A percentile compares a stretch with the other conserved stretches of the same genome.
Conservation (phyloP, 2,329 filamentous ascomycete species). For the Leptographium lundbergii region DNA sequence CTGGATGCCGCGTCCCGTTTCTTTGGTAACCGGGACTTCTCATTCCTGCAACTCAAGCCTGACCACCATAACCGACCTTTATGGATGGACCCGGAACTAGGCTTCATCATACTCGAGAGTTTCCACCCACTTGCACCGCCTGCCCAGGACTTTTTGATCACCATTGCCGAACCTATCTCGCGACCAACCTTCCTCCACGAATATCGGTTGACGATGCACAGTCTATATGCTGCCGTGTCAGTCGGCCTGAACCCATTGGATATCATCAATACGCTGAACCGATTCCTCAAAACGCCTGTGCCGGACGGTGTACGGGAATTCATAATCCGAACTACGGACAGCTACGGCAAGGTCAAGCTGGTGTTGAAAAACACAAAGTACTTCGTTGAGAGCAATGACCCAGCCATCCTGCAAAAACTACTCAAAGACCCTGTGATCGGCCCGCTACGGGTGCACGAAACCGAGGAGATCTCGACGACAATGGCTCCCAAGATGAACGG, state of each 20-base stretch:
- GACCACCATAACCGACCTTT: conserved; percentile 84
- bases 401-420: conserved; percentile 73
- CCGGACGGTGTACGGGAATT: conserved; percentile 71
- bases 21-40: conserved; percentile 51
- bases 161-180: conserved; percentile 86
- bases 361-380: conserved; percentile 92
- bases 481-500: conserved; percentile 76
- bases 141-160: conserved; percentile 89
- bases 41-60: conserved; percentile 67
- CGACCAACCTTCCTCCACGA: conserved; percentile 87
- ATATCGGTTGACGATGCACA: conserved; percentile 83
- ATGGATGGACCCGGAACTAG: conserved; percentile 83
- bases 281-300: conserved; percentile 77
- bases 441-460: conserved; percentile 55
- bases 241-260: conserved; percentile 83
- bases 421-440: conserved; percentile 75
- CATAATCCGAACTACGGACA: conserved; percentile 65
- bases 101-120: conserved; percentile 83
- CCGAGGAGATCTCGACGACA: conserved; percentile 60
- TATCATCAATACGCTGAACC: conserved; percentile 79
- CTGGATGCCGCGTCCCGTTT: conserved; percentile 19
- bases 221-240: conserved; percentile 87
- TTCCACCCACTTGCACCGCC: conserved; percentile 80
- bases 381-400: conserved; percentile 85
- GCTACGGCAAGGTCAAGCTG: conserved; percentile 90